A percentile compares a stretch with the other conserved stretches of the same genome.
phyloP scores from a whole-genome alignment of 495 filamentous ascomycete species.

The Diplogelasinospora grovesii region DNA sequence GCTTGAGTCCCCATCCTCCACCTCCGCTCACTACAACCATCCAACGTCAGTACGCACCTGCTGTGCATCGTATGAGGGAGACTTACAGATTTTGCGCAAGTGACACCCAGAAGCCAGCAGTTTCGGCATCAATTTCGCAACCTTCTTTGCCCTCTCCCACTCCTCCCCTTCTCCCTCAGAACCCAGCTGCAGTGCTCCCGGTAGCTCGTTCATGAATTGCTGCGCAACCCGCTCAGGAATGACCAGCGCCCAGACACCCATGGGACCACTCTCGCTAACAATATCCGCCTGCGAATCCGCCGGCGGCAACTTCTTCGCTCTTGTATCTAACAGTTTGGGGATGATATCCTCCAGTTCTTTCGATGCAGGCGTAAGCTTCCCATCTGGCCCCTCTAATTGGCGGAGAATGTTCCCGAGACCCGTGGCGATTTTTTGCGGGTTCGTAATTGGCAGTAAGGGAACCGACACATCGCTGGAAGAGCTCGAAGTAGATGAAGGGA shows the following conservation, averaged over 20 bases:
- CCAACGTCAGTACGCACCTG: too few species aligned
- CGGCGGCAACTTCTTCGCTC: conserved; percentile 7
- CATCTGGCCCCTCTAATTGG: conserved; percentile 50
- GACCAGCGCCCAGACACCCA: conserved; percentile 74
- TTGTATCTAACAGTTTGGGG: conserved; percentile 48
- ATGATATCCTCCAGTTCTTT: conserved; percentile 66
- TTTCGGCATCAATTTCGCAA: conserved; percentile 10
- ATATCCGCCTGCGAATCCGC: neutral
- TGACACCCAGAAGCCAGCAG: conserved; percentile 44
- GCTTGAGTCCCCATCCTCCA: conserved; percentile 84
- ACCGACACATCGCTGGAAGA: conserved; percentile 32
- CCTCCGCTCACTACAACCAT: conserved; percentile 83
- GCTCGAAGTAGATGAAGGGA: too few species aligned
- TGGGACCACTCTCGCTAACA: conserved; percentile 28
- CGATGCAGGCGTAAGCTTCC: conserved; percentile 57
- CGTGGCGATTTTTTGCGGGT: conserved; percentile 53
- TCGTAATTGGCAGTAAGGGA: conserved; percentile 59
- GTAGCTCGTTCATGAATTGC: neutral
- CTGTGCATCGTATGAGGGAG: conserved; percentile 5
- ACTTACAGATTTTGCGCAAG: conserved; percentile 55
- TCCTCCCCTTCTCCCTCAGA: neutral
- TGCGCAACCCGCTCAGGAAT: conserved; percentile 30
- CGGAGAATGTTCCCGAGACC: conserved; percentile 81
- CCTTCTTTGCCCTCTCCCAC: conserved; percentile 2
- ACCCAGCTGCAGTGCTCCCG: neutral